Percentiles rank a stretch among this genome's conserved stretches.
Conservation (phyloP, 192 early-diverging fungal species). For the Backusella liffmaniae region DNA sequence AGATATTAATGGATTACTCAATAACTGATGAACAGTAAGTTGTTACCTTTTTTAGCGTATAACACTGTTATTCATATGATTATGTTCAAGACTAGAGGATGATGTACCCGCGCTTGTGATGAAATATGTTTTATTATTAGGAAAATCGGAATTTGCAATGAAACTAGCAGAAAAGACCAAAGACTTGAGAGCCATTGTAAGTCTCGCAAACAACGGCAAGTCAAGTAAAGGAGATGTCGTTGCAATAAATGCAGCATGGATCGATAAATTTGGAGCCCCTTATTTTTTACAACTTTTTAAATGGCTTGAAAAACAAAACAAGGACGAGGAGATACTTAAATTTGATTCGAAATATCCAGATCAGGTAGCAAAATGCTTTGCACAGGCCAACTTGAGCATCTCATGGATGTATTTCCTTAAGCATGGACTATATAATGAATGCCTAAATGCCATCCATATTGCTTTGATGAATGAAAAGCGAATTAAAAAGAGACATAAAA, state of each 20-base stretch:
- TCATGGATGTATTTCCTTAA: conserved; percentile 5
- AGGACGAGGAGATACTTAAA: conserved; percentile 4
- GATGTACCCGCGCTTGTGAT: neutral
- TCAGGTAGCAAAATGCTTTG: neutral
- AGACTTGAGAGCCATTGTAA: neutral
- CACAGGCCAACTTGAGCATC: neutral
- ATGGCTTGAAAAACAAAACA: neutral
- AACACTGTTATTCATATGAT: neutral
- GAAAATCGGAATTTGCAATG: neutral
- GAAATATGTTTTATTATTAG: neutral
- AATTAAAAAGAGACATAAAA: neutral
- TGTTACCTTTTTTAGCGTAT: neutral
- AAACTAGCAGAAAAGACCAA: neutral
- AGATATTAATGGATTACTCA: neutral
- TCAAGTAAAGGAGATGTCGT: neutral
- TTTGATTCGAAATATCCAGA: neutral
- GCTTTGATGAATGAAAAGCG: neutral
- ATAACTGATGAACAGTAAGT: neutral
- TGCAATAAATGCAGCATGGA: neutral
- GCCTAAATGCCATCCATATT: neutral
- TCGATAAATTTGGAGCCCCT: neutral
- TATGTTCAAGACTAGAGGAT: conserved; percentile 1
- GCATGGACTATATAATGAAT: neutral
- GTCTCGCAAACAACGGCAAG: neutral
- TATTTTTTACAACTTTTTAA: neutral